Conservation (phyloP, 176 grass and related monocot species). For the Carex scoparia region DNA sequence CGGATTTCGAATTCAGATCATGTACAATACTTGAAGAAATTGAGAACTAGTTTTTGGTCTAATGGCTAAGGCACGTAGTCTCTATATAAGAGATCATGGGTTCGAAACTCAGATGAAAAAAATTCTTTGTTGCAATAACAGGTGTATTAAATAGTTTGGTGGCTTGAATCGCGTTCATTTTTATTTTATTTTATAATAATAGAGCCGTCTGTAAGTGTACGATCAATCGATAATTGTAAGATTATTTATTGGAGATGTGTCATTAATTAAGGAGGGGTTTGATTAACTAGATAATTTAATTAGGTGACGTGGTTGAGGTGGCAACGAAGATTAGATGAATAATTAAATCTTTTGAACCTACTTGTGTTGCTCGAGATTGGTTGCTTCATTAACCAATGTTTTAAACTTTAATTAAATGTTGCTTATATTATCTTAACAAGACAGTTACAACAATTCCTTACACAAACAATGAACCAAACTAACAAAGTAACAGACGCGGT, state of each 20-base stretch:
- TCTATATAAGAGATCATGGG: no score
- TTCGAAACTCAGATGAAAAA: no score
- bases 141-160: no score
- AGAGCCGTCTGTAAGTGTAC: neutral
- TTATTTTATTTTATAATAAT: neutral
- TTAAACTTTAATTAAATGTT: neutral
- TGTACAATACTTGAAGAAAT: neutral
- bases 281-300: conserved; percentile 31
- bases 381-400: neutral
- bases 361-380: conserved; percentile 14
- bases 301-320: conserved; percentile 59
- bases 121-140: no score
- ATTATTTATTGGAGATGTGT: conserved; percentile 38
- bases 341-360: conserved; percentile 51
- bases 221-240: neutral
- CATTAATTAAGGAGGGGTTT: conserved; percentile 45
- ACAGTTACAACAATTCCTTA: no score
- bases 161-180: neutral
- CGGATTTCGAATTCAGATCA: neutral
- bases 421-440: no score
- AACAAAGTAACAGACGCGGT: no score
- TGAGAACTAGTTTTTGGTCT: no score
- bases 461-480: no score
- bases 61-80: no score
- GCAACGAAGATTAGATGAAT: conserved; percentile 38